Base-by-base conservation (phyloP, 495 filamentous ascomycete species). In the Xylaria flabelliformis region DNA sequence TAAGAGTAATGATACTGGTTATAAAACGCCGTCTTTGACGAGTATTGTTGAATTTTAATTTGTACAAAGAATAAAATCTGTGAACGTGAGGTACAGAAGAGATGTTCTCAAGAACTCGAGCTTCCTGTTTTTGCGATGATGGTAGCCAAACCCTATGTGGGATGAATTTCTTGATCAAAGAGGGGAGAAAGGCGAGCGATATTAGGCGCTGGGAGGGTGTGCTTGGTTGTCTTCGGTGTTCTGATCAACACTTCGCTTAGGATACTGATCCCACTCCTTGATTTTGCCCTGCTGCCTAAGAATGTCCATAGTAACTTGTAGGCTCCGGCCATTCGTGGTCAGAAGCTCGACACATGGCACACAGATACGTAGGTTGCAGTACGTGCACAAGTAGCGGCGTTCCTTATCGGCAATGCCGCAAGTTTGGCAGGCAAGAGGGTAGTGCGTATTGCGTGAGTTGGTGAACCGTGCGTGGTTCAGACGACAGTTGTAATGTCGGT, bases 331-430 rank as follows among this genome's bases (percentile, higher is more conserved):
- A 51, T 76, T 75, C n/a, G 62, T 48, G 2, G 69, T 63, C 44
- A 71, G 75, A 6, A 78, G 63, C 12, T 75, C 74, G 17, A 73
- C 67, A 42, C 77, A 79, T 42, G 71, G 61, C 65, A 67, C 53
- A 64, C 77, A 79, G 50, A 79, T 70, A 26, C 76, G 77, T 56
- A 79, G 46, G 63, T 73, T 76, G 63, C 77, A 79, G 53, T 69
- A 75, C 0, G 73, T 70, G 41, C 77, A 79, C 4, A 66, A 67
- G 39, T 73, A 72, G 48, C 77, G 77, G 34, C 63, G 66, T 58
- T 63, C 66, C 13, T 61, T 72, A 15, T 79, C 77, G 19, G 73
- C 51, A 39, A 75, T 64, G 19, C 72, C 46, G 53, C 77, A 79
- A n/a, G 76, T 72, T 26, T 79, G 77, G 44, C 77, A 79, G 24